Conservation (phyloP, 257 asterid species). For the Ilex asprella region DNA sequence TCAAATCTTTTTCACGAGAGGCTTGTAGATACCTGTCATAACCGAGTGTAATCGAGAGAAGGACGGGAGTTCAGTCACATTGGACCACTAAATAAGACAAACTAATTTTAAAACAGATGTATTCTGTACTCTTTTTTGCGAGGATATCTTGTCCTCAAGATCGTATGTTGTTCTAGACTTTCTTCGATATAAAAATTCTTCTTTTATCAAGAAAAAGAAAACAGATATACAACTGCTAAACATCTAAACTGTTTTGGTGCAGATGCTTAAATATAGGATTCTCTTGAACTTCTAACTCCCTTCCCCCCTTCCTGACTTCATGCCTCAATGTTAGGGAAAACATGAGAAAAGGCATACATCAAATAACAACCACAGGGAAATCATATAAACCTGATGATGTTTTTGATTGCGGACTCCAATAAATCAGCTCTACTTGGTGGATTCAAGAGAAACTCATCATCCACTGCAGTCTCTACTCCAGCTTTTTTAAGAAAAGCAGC, state of each 20-base stretch:
- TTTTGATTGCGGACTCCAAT: constrained; percentile 67
- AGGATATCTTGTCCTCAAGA: too few species aligned
- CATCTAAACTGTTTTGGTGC: too few species aligned
- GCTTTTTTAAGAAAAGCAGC: constrained; percentile 88
- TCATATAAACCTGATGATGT: constrained; percentile 68
- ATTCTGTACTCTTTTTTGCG: too few species aligned
- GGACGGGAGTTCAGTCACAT: not conserved
- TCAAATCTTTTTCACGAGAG: constrained; percentile 69
- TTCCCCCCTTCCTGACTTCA: too few species aligned
- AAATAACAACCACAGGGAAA: constrained; percentile 18
- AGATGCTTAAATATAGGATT: too few species aligned
- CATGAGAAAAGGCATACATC: not conserved
- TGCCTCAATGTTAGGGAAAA: not conserved
- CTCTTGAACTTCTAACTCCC: too few species aligned
- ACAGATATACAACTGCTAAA: too few species aligned
- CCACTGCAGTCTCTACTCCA: constrained; percentile 74
- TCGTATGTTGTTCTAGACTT: too few species aligned
- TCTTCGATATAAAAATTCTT: too few species aligned
- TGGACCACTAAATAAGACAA: too few species aligned
- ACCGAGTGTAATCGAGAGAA: constrained; percentile 3
- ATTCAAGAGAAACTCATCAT: constrained; percentile 64
- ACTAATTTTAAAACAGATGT: too few species aligned
- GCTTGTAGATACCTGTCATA: constrained; percentile 63
- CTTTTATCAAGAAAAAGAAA: too few species aligned
- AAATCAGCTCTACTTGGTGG: constrained; percentile 86